Base-by-base conservation (phyloP, 768 basidiomycete species). In the Suillus cothurnatus region DNA sequence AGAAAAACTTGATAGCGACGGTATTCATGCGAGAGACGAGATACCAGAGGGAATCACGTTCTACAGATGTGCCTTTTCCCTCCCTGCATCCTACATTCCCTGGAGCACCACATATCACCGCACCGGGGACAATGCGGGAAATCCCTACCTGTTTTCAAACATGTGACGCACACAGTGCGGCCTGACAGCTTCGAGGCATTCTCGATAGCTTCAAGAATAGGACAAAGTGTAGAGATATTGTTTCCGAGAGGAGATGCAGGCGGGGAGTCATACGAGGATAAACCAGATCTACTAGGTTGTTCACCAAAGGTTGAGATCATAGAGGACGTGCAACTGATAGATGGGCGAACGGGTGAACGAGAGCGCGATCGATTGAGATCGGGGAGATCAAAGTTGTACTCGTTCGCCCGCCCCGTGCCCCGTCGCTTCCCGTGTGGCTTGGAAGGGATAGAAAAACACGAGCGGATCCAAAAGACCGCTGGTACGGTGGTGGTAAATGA, bases 61-160 rank as follows among this genome's bases (percentile, higher is more conserved):
- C 73, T 32, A 19, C 88, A 88, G 12, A 77, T 68, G 72, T 89
- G 88, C 69, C 81, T 81, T 70, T 81, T 84, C 43, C 82, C 84
- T 26, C 80, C 82, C 53, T 79, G 76, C 63, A 89, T 69, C 61
- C 88, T 81, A 72, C 88, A 90, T 36, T 83, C 74, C 62, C 88
- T 79, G 31, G 88, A 88, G 69, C 88, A 90, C 88, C 88, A 90
- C 76, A 79, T 83, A 36, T 81, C 81, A 28, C 79, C 75, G 67
- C 88, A 90, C 65, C 82, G 84, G 8, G 82, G 80, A 71, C 88
- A 90, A n/a, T 82, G 82, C 17, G 88, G 88, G 71, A 81, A 90
- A 65, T 87, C 85, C 17, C 76, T 73, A 0, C 88, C 88, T 1
- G 71, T 61, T 70, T 83, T 87, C 39, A 74, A 75, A 70, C 88